A percentile compares a stretch with the other conserved stretches of the same genome.
phyloP scores from a whole-genome alignment of 495 filamentous ascomycete species.

The Neurospora hispaniola region DNA sequence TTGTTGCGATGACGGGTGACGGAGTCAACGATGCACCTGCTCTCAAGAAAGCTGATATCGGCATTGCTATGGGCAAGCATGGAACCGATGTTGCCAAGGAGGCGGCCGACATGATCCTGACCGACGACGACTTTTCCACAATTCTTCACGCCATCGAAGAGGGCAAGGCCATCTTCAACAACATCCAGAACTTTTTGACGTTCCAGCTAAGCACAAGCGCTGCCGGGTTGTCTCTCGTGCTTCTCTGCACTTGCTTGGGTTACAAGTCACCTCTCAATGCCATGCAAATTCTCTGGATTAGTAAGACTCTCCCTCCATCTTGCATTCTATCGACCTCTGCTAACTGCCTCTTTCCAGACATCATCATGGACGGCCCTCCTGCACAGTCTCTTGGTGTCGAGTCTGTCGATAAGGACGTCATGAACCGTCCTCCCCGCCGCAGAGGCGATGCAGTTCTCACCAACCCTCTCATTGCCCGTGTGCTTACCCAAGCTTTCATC shows the following conservation, averaged over 20 bases:
- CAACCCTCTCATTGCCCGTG: conserved; percentile 64
- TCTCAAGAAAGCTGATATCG: conserved; percentile 94
- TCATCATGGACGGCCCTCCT: conserved; percentile 97
- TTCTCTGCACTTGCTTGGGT: conserved; percentile 82
- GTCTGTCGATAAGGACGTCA: conserved; percentile 86
- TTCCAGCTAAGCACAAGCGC: conserved; percentile 98
- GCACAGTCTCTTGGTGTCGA: conserved; percentile 96
- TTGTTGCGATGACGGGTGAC: conserved; percentile 98
- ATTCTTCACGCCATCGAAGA: conserved; percentile 95
- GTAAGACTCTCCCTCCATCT: conserved; percentile 42
- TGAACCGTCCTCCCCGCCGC: conserved; percentile 81
- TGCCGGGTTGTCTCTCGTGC: conserved; percentile 80
- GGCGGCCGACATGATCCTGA: conserved; percentile 98
- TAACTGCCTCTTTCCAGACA: conserved; percentile 45
- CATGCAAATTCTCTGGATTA: conserved; percentile 99
- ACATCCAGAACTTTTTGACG: conserved; percentile 98
- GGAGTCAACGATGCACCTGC: conserved; percentile 97
- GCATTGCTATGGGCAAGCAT: conserved; percentile 89
- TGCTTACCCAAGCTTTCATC: conserved; percentile 75
- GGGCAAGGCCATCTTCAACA: conserved; percentile 98
- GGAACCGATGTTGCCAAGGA: conserved; percentile 98
- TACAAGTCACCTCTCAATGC: conserved; percentile 92
- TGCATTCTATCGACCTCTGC: conserved; percentile 1
- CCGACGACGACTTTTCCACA: conserved; percentile 95
- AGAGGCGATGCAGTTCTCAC: conserved; percentile 81